phyloP scores from a whole-genome alignment of 106 monocot genomes.

The Posidonia australis region DNA sequence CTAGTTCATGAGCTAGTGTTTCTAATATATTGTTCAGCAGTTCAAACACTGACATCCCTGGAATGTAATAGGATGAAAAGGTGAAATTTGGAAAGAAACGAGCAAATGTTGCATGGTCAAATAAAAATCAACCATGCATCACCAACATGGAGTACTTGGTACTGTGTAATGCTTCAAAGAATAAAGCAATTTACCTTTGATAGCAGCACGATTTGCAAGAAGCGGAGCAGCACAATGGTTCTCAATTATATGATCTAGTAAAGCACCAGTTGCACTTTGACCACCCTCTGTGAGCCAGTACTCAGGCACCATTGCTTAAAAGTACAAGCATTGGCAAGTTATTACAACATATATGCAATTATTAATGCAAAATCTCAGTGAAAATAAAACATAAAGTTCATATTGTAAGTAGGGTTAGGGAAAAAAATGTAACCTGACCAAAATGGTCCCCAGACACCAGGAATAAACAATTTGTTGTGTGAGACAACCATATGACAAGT shows the following conservation, averaged over 20 bases:
- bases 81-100: no score
- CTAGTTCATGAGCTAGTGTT: constrained; percentile 46
- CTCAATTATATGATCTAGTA: constrained; percentile 76
- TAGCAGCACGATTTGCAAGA: constrained; percentile 85
- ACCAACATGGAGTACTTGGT: not conserved
- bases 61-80: not conserved
- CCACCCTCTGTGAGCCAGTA: constrained; percentile 99
- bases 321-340: not conserved
- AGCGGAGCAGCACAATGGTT: constrained; percentile 68
- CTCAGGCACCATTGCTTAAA: constrained; percentile 84
- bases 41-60: constrained; percentile 70
- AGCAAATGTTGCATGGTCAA: no score
- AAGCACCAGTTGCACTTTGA: constrained; percentile 93
- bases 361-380: no score
- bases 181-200: constrained; percentile 33
- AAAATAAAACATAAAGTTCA: not conserved
- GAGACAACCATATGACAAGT: constrained; percentile 98
- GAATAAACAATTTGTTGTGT: constrained; percentile 60
- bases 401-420: not conserved
- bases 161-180: not conserved
- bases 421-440: constrained; percentile 65
- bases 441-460: constrained; percentile 96
- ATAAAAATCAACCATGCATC: no score
- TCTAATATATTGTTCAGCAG: constrained; percentile 69
- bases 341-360: not conserved